Conservation (phyloP, 257 asterid species). For the Solanum ossicruentum region DNA sequence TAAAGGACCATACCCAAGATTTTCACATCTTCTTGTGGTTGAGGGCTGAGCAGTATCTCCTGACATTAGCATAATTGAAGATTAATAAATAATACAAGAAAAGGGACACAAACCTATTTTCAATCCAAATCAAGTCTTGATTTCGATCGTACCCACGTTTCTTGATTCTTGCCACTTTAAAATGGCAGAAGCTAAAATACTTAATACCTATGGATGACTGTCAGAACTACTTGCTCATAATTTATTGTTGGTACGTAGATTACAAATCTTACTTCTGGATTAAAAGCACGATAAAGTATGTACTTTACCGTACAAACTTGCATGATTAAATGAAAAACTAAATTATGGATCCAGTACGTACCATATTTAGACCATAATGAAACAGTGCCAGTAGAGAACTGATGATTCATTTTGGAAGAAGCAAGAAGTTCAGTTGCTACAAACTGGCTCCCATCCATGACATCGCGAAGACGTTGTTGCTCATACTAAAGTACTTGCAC, state of each 20-base stretch:
- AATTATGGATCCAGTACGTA: not conserved
- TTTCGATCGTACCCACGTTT: not conserved
- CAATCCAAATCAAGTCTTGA: not conserved
- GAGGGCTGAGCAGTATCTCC: too few species aligned
- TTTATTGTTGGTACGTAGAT: not conserved
- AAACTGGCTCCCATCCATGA: conserved; percentile 24
- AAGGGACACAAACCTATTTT: too few species aligned
- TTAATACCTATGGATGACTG: not conserved
- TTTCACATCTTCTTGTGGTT: too few species aligned
- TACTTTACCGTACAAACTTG: not conserved
- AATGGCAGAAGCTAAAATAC: not conserved
- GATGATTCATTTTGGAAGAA: conserved; percentile 9
- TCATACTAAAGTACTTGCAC: conserved; percentile 87
- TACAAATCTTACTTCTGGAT: not conserved
- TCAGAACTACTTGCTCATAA: not conserved
- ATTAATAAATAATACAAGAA: too few species aligned
- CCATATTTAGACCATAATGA: not conserved
- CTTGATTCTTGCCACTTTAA: not conserved
- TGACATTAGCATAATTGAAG: too few species aligned
- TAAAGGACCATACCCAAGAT: too few species aligned
- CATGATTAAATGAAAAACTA: not conserved
- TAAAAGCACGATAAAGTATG: not conserved
- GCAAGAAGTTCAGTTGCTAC: conserved; percentile 22
- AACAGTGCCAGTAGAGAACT: conserved; percentile 15
- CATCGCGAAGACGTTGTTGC: conserved; percentile 74